Evolutionary conservation across 768 basidiomycete species (phyloP).

Genomic region (Naganishia antarctica): DNA sequence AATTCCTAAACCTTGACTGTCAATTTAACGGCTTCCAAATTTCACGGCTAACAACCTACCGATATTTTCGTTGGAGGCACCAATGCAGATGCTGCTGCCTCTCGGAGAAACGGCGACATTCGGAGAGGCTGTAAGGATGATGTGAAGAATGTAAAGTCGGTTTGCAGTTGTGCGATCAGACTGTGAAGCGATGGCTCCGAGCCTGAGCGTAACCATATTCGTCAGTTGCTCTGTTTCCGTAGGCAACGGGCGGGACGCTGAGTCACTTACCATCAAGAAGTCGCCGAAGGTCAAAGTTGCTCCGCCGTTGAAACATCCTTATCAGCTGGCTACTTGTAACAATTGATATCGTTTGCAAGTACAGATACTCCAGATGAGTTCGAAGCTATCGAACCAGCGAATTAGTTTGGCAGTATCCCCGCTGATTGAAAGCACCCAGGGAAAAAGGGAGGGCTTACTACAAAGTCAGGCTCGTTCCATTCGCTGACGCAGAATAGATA

Average conservation of each 20-base stretch:
- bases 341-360: conserved; percentile 86
- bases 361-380: conserved; percentile 87
- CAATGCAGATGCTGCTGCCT: conserved; percentile 71
- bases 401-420: no score
- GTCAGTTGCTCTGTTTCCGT: not conserved
- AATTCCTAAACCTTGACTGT: conserved; percentile 60
- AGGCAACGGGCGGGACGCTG: not conserved
- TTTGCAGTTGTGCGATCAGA: conserved; percentile 64
- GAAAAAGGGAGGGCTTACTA: conserved; percentile 60
- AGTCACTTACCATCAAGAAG: conserved; percentile 47
- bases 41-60: conserved; percentile 51
- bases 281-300: conserved; percentile 75
- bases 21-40: not conserved
- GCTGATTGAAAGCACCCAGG: not conserved
- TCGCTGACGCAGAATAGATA: conserved; percentile 87
- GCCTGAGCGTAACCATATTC: conserved; percentile 55
- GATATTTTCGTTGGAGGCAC: conserved; percentile 75
- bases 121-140: conserved; percentile 76
- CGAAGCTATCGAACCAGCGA: conserved; percentile 45
- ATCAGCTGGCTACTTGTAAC: conserved; percentile 79
- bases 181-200: conserved; percentile 75
- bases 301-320: conserved; percentile 77
- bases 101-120: conserved; percentile 64
- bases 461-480: conserved; percentile 93
- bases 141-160: conserved; percentile 73